These are phyloP conservation scores for Curvularia eragrostidis DNA, from an alignment of 2,329 filamentous ascomycete species.

Conservation along the genomic window DNA sequence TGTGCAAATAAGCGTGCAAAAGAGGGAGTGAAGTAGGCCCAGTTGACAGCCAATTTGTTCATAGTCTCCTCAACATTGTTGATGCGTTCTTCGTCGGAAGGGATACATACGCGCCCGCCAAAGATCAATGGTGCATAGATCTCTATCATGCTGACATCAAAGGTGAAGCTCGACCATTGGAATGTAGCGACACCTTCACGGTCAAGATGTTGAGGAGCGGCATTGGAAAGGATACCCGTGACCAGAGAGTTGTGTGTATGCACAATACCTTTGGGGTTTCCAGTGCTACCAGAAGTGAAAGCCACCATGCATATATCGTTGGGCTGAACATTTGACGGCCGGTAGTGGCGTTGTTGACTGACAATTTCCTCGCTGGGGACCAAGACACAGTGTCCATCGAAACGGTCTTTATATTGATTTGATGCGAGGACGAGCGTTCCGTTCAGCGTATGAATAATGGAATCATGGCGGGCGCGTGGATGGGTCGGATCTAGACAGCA, in stretches of 20 bases:
- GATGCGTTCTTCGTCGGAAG: slow-evolving; percentile 51
- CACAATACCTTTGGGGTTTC: slow-evolving; percentile 65
- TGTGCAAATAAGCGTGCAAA: slow-evolving; percentile 37
- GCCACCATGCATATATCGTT: slow-evolving; percentile 52
- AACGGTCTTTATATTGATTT: background rate
- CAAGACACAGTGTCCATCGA: background rate
- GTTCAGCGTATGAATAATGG: background rate
- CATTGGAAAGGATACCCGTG: background rate
- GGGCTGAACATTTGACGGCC: background rate
- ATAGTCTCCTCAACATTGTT: slow-evolving; percentile 4
- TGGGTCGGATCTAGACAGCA: background rate
- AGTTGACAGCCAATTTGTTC: slow-evolving; percentile 4
- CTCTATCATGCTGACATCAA: slow-evolving; percentile 60
- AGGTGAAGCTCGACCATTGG: slow-evolving; percentile 55
- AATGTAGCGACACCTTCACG: background rate
- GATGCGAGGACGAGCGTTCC: background rate
- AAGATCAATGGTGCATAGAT: slow-evolving; percentile 57
- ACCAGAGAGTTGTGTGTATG: slow-evolving; percentile 59
- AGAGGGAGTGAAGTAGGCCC: slow-evolving; percentile 19
- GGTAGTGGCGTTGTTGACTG: background rate
- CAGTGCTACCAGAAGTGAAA: slow-evolving; percentile 63
- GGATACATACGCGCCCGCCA: slow-evolving; percentile 59
- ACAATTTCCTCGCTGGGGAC: background rate
- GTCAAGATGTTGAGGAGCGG: background rate
- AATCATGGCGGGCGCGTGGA: background rate